Evolutionary conservation across 2,329 filamentous ascomycete species (phyloP), one percentile per base, ranked within the genome.

Genomic region (Clarireedia paspali): DNA sequence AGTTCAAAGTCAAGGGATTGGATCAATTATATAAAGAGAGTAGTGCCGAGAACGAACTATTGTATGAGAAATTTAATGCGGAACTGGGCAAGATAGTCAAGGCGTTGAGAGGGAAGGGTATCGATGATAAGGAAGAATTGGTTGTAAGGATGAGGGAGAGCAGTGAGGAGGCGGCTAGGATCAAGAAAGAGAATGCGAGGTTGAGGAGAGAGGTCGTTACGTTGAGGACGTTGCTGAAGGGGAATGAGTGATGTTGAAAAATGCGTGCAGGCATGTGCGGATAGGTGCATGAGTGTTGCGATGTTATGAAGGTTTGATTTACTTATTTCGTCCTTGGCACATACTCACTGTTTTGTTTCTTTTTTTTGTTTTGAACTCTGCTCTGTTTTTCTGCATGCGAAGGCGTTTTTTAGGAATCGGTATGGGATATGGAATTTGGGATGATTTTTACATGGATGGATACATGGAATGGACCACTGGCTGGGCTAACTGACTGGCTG

Each of bases 41-140:
- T 15, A 90, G 85, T 64, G 88, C 89, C 0, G 92, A 97, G 75
- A 97, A 96, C 65, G 91, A 96, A 72, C 81, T 92, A 30, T 77
- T 97, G 55, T 96, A 96, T 70, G 88, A 92, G 62, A 86, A 85
- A 59, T 96, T 96, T 75, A 96, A 96, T 66, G 82, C 84, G n/a
- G 92, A 96, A 72, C 74, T 97, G 48, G 87, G 83, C 64, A 90
- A 88, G 74, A 88, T 96, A 58, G 78, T 91, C 45, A 87, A 83
- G 69, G 88, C 86, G 42, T 78, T 94, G 48, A 83, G 83, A 69
- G 81, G 81, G 58, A 47, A 85, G 62, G 82, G 83, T 4, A 86
- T 87, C 49, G 87, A 89, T 44, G 89, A 89, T 10, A 88, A 89
- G 64, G 88, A 91, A 64, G 89, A 92, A 64, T 72, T 96, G 58